Evolutionary conservation across 2,329 filamentous ascomycete species (phyloP).

Genomic region (Aureobasidium subglaciale): DNA sequence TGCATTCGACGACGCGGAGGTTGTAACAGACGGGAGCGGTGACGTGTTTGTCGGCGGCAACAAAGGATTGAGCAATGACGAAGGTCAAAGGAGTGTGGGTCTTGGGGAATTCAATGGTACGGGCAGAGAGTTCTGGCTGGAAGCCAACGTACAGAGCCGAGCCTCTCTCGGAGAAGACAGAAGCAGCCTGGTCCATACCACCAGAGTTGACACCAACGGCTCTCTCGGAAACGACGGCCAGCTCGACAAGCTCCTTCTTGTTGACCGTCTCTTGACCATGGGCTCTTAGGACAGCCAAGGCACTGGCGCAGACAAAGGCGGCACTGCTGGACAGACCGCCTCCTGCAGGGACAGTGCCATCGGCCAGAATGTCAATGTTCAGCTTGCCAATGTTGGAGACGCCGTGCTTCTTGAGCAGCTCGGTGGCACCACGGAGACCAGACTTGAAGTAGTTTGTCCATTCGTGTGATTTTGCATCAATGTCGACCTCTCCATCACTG

Average conservation of each 20-base stretch:
- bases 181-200: constrained; percentile 96
- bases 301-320: constrained; percentile 84
- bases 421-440: constrained; percentile 73
- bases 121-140: constrained; percentile 66
- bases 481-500: constrained; percentile 47
- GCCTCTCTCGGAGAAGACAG: constrained; percentile 81
- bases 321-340: constrained; percentile 91
- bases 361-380: constrained; percentile 81
- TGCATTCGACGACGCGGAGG: constrained; percentile 90
- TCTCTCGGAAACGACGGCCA: constrained; percentile 90
- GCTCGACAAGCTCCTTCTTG: constrained; percentile 85
- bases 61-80: constrained; percentile 88
- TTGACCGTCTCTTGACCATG: constrained; percentile 73
- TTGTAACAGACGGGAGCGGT: constrained; percentile 95
- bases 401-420: constrained; percentile 64
- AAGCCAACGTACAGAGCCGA: constrained; percentile 89
- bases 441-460: constrained; percentile 99
- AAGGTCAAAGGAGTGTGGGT: constrained; percentile 81
- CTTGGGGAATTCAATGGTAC: constrained; percentile 73
- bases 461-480: constrained; percentile 78
- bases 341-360: constrained; percentile 86
- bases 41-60: constrained; percentile 88
- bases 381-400: constrained; percentile 54
- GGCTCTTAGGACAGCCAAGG: constrained; percentile 78
- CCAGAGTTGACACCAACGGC: constrained; percentile 94